A percentile compares a stretch with the other conserved stretches of the same genome.
Evolutionary conservation across 495 filamentous ascomycete genomes (phyloP).

Genomic region (Schizothecium vesticola): DNA sequence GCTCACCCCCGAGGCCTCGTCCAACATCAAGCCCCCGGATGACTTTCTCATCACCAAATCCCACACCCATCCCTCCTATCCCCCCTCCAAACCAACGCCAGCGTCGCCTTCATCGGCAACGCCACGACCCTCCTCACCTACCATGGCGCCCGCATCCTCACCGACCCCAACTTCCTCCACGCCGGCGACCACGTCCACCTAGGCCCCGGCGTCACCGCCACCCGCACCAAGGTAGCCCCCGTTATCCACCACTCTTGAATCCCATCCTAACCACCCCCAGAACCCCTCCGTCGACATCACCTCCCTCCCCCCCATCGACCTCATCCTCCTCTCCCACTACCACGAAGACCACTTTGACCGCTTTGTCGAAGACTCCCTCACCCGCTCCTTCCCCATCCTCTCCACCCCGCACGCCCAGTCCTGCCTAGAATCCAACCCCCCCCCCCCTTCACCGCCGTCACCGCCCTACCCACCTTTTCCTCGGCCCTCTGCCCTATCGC

Average conservation of each 20-base stretch:
- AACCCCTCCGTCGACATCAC: slow-evolving; percentile 59
- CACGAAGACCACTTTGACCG: slow-evolving; percentile 64
- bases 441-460: slow-evolving; percentile 51
- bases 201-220: slow-evolving; percentile 54
- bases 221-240: slow-evolving; percentile 21
- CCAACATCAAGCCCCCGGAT: slow-evolving; percentile 11
- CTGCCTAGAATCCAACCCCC: slow-evolving; percentile 42
- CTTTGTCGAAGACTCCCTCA: slow-evolving; percentile 53
- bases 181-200: slow-evolving; percentile 64
- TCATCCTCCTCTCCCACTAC: slow-evolving; percentile 60
- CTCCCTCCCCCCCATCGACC: slow-evolving; percentile 56
- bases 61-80: slow-evolving; percentile 14
- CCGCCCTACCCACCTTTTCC: slow-evolving; percentile 19
- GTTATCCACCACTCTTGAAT: no score
- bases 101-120: slow-evolving; percentile 56
- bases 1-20: slow-evolving; percentile 17
- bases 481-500: slow-evolving; percentile 53
- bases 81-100: slow-evolving; percentile 15
- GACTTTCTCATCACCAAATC: slow-evolving; percentile 13
- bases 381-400: slow-evolving; percentile 56
- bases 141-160: slow-evolving; percentile 58
- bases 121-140: slow-evolving; percentile 64
- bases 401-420: slow-evolving; percentile 58
- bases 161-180: slow-evolving; percentile 69
- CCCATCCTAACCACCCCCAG: slow-evolving; percentile 21